Base-by-base conservation (phyloP, 495 filamentous ascomycete species). In the Aspergillus ostianus region DNA sequence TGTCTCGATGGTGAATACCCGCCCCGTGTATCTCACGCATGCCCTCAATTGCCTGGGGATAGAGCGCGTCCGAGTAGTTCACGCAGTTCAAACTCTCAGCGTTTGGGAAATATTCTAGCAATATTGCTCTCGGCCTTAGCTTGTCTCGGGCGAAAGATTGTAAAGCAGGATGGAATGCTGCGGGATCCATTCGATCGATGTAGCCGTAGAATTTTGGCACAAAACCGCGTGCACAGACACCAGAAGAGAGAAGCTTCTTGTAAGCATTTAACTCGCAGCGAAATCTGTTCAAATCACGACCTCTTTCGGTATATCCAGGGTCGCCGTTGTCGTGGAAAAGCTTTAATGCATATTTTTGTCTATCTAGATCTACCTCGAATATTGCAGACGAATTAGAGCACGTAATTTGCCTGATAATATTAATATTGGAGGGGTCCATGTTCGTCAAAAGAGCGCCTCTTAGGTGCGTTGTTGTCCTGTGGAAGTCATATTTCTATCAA, bases 1-100 rank as follows among this genome's bases (percentile, higher is more conserved):
- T 63, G 51, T 73, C 67, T 47, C 30, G 15, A 47, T 73, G 64
- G 21, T 55, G 51, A 26, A 73, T 47, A 19, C 50, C 30, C 13
- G 62, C 66, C 6, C 29, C 30, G 29, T 61, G 64, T 50, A 67
- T 63, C 53, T 58, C 26, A 10, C 63, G 27, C 53, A 60, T 61
- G 20, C 64, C 69, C 53, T 68, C 57, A 47, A 65, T 61, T 15
- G 65, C 64, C 47, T 51, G 6, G 47, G 23, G 26, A 59, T 58
- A 61, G 21, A 61, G 64, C 6, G 56, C 19, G 21, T 68, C 60
- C 2, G 64, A 70, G 49, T 70, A 70, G 55, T 72, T 69, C 13
- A 59, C 57, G 47, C 65, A 67, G 50, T 72, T 66, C 1, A 70
- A 55, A 8, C 23, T 57, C 46, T 70, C 65, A 4, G 64, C 44